phyloP scores from a whole-genome alignment of 345 rosid species.

The Populus nigra region DNA sequence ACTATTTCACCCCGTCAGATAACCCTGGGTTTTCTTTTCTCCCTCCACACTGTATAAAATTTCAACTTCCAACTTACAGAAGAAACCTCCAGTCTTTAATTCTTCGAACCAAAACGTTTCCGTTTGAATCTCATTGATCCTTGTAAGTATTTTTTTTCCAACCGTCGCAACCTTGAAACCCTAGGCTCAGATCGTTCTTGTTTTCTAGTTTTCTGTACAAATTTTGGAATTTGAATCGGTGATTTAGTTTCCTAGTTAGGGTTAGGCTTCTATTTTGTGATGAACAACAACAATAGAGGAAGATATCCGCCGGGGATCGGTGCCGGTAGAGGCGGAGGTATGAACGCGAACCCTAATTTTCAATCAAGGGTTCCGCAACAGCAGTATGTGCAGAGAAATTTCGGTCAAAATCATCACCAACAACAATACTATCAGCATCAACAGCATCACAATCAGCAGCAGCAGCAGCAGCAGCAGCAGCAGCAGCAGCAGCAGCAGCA shows the following conservation, averaged over 20 bases:
- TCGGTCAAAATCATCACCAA: constrained; percentile 44
- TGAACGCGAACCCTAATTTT: constrained; percentile 42
- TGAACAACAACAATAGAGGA: constrained; percentile 66
- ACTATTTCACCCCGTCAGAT: not conserved
- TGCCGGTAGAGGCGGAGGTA: constrained; percentile 48
- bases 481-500: constrained; percentile 57
- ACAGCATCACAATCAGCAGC: constrained; percentile 36
- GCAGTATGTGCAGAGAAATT: constrained; percentile 59
- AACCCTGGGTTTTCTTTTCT: constrained; percentile 5
- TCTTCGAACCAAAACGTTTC: not conserved
- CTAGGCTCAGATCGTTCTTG: constrained; percentile 10
- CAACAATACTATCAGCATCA: constrained; percentile 43
- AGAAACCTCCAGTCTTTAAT: not conserved
- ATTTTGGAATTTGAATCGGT: constrained; percentile 5
- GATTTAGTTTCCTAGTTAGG: constrained; percentile 28
- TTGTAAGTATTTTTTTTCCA: not conserved
- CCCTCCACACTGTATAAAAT: not conserved
- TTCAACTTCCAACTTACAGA: not conserved
- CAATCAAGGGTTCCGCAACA: constrained; percentile 44
- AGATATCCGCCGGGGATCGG: constrained; percentile 38
- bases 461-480: constrained; percentile 57
- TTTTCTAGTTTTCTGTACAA: constrained; percentile 26
- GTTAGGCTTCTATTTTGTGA: constrained; percentile 33
- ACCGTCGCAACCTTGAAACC: constrained; percentile 8
- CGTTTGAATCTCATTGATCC: constrained; percentile 1